phyloP scores from a whole-genome alignment of 345 rosid genomes.

The Hypericum perforatum region DNA sequence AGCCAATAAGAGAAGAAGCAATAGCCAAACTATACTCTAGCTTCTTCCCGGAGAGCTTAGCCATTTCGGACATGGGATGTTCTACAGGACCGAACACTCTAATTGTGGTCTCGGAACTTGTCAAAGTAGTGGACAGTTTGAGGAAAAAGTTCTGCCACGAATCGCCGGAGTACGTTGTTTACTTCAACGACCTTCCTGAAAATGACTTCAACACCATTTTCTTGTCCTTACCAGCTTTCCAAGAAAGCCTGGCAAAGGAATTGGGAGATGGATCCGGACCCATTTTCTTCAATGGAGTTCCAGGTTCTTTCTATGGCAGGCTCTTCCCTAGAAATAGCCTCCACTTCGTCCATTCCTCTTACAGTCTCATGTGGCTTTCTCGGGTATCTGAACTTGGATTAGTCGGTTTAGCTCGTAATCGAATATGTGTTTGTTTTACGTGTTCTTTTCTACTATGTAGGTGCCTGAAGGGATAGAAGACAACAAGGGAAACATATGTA shows the following conservation, averaged over 20 bases:
- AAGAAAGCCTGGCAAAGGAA: background rate
- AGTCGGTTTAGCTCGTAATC: too few species aligned
- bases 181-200: constrained; percentile 35
- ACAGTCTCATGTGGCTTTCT: constrained; percentile 33
- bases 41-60: background rate
- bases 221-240: constrained; percentile 13
- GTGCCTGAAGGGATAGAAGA: constrained; percentile 37
- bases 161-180: constrained; percentile 24
- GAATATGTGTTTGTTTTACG: too few species aligned
- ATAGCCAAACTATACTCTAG: background rate
- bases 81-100: constrained; percentile 42
- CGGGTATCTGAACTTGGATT: too few species aligned
- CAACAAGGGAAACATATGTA: constrained; percentile 56
- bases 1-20: background rate
- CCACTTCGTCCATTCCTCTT: constrained; percentile 32
- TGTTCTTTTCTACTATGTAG: constrained; percentile 17
- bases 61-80: constrained; percentile 31
- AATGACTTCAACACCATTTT: constrained; percentile 39
- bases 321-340: constrained; percentile 28
- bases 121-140: constrained; percentile 12
- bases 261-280: background rate
- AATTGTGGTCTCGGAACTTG: constrained; percentile 6
- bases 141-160: constrained; percentile 4
- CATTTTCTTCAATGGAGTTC: constrained; percentile 29
- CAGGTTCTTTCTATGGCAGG: constrained; percentile 42